Conservation (phyloP, 768 basidiomycete genomes). For the Lentinula lateritia region DNA sequence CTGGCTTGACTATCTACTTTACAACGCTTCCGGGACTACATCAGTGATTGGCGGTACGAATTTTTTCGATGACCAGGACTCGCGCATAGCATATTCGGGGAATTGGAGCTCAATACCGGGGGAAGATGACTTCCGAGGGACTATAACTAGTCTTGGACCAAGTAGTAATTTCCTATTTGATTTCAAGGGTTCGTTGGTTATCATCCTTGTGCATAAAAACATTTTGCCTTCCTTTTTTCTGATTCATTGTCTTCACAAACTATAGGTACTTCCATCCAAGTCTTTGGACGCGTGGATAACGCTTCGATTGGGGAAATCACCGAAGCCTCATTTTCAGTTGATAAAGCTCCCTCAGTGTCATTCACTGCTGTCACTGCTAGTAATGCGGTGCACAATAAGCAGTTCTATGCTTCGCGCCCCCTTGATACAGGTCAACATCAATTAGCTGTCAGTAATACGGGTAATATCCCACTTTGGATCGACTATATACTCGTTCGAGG, state of each 20-base stretch:
- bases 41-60: constrained; percentile 11
- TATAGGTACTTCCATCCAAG: constrained; percentile 15
- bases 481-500: constrained; percentile 17
- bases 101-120: constrained; percentile 10
- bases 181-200: constrained; percentile 12
- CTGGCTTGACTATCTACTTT: constrained; percentile 20
- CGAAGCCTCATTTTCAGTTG: constrained; percentile 15
- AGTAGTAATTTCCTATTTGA: constrained; percentile 13
- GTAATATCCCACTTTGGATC: constrained; percentile 12
- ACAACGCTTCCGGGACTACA: constrained; percentile 12
- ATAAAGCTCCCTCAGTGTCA: constrained; percentile 12
- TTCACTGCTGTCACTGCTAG: constrained; percentile 13
- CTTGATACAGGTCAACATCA: constrained; percentile 15
- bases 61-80: constrained; percentile 17
- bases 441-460: constrained; percentile 10
- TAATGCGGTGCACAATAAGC: constrained; percentile 13
- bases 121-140: constrained; percentile 13
- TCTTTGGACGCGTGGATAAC: constrained; percentile 15
- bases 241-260: background rate
- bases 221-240: background rate
- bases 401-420: constrained; percentile 13
- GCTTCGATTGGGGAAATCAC: constrained; percentile 11
- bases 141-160: constrained; percentile 10
- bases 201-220: background rate
- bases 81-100: constrained; percentile 13